Conservation (phyloP, 768 basidiomycete species). For the Tricholoma flavovirens region DNA sequence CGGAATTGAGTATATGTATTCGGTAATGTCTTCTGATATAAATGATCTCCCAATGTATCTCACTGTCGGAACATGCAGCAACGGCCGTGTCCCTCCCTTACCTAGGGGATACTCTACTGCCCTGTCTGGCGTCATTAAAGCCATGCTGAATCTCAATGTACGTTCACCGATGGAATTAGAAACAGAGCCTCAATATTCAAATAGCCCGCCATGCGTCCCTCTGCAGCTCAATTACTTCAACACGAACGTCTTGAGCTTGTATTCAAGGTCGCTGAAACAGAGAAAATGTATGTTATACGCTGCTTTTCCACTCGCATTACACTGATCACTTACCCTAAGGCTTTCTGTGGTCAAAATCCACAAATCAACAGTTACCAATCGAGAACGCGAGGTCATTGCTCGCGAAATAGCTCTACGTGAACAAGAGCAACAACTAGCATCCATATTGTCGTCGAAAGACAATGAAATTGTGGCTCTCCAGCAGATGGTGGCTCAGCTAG, state of each 20-base stretch:
- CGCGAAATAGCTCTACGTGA: conserved; percentile 53
- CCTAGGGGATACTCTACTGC: conserved; percentile 78
- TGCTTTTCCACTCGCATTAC: neutral
- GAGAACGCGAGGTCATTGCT: conserved; percentile 58
- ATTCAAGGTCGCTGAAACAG: conserved; percentile 67
- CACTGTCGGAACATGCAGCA: conserved; percentile 33
- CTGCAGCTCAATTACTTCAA: conserved; percentile 72
- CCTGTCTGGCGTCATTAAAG: conserved; percentile 68
- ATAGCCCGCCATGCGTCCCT: conserved; percentile 84
- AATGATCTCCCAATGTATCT: neutral
- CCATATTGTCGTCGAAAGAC: conserved; percentile 52
- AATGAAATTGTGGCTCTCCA: conserved; percentile 49
- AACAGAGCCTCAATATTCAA: neutral
- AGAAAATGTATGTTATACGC: conserved; percentile 58
- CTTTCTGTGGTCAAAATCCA: conserved; percentile 60
- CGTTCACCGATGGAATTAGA: conserved; percentile 5
- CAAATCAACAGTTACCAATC: conserved; percentile 45
- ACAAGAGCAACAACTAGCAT: conserved; percentile 45
- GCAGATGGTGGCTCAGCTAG: conserved; percentile 37
- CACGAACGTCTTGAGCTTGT: conserved; percentile 72
- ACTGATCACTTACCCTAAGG: conserved; percentile 30
- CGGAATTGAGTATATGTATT: conserved; percentile 78
- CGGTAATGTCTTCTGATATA: conserved; percentile 37
- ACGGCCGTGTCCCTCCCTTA: conserved; percentile 86
- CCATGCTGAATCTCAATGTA: conserved; percentile 85